A percentile compares a stretch with the other conserved stretches of the same genome.
phyloP scores from a whole-genome alignment of 495 filamentous ascomycete genomes.

The Aspergillus baeticus region DNA sequence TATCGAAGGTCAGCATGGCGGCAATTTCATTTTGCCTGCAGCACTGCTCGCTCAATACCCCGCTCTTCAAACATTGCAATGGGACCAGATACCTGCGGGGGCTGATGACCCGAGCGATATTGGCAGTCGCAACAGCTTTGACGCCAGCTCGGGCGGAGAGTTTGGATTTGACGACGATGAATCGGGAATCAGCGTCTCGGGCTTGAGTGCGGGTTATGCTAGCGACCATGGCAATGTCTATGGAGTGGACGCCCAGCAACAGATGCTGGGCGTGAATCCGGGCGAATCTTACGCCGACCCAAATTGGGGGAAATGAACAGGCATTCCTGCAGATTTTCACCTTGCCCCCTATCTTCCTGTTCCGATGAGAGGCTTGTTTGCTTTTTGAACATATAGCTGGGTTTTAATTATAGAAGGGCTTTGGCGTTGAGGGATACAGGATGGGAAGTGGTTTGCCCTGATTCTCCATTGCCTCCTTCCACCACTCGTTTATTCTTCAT shows the following conservation, averaged over 20 bases:
- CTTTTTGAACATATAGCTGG: not conserved
- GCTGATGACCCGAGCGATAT: slow-evolving; percentile 68
- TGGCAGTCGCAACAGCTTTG: slow-evolving; percentile 82
- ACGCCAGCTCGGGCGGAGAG: slow-evolving; percentile 73
- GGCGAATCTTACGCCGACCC: slow-evolving; percentile 32
- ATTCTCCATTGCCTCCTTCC: slow-evolving; percentile 13
- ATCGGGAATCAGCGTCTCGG: slow-evolving; percentile 35
- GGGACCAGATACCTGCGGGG: slow-evolving; percentile 56
- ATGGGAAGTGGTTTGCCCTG: slow-evolving; percentile 9
- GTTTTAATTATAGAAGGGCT: slow-evolving; percentile 23
- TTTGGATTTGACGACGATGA: slow-evolving; percentile 53
- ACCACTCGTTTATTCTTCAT: slow-evolving; percentile 14
- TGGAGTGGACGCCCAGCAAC: slow-evolving; percentile 26
- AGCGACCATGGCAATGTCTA: slow-evolving; percentile 37
- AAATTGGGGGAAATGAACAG: slow-evolving; percentile 35
- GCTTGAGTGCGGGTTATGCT: slow-evolving; percentile 36
- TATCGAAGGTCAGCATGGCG: slow-evolving; percentile 40
- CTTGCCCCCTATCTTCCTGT: not conserved
- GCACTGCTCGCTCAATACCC: slow-evolving; percentile 91
- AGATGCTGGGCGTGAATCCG: slow-evolving; percentile 35
- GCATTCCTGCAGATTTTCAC: not conserved
- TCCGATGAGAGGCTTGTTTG: not conserved
- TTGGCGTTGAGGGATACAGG: slow-evolving; percentile 34
- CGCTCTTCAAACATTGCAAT: slow-evolving; percentile 79
- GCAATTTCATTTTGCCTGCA: slow-evolving; percentile 73